Evolutionary conservation across 495 filamentous ascomycete species (phyloP).

Genomic region (Sphaerosporella brunnea): DNA sequence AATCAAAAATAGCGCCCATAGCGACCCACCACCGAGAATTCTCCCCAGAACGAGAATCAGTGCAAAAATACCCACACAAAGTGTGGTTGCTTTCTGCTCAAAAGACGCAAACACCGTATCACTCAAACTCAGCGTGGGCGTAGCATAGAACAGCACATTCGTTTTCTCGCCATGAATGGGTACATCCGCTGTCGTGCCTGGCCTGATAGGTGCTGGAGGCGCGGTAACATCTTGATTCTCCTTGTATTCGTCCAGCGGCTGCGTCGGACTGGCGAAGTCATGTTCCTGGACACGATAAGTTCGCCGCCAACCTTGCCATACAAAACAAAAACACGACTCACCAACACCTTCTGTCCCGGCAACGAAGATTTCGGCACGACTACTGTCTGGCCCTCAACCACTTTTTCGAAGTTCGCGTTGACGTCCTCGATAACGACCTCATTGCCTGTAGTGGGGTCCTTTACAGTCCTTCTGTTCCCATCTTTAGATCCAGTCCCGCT

Average conservation of each 20-base stretch:
- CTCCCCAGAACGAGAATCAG: constrained; percentile 61
- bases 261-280: constrained; percentile 25
- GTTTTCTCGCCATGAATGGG: constrained; percentile 93
- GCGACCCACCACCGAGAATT: constrained; percentile 49
- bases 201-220: constrained; percentile 67
- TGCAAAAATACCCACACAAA: constrained; percentile 51
- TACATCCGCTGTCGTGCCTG: constrained; percentile 71
- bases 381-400: constrained; percentile 51
- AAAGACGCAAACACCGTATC: constrained; percentile 65
- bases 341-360: constrained; percentile 1
- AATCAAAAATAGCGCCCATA: constrained; percentile 59
- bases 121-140: constrained; percentile 57
- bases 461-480: constrained; percentile 49
- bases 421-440: constrained; percentile 80
- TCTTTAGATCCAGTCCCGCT: constrained; percentile 33
- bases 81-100: constrained; percentile 48
- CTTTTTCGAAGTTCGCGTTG: constrained; percentile 46
- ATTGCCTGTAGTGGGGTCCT: constrained; percentile 71
- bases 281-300: no score
- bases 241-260: constrained; percentile 57
- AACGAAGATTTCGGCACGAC: constrained; percentile 15
- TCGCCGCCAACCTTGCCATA: no score
- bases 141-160: constrained; percentile 89
- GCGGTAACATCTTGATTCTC: constrained; percentile 75
- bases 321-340: not conserved